phyloP scores from a whole-genome alignment of 345 rosid species.

The Raphanus raphanistrum region DNA sequence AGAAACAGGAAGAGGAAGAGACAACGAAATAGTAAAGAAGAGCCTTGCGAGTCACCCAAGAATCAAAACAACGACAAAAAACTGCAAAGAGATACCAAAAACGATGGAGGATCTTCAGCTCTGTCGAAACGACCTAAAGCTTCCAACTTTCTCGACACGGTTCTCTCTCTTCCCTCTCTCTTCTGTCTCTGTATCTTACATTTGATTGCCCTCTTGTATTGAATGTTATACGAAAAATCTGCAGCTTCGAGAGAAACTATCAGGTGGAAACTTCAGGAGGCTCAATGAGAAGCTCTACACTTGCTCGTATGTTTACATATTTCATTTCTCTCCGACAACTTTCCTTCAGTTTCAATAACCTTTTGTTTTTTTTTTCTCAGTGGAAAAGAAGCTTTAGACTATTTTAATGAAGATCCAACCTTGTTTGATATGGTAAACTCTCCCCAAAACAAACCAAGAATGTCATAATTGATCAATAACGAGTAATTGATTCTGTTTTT shows the following conservation, averaged over 20 bases:
- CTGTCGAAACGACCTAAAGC: slow-evolving; percentile 41
- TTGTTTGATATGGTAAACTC: slow-evolving; percentile 74
- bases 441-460: background rate
- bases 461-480: background rate
- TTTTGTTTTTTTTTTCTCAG: slow-evolving; percentile 36
- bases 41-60: slow-evolving; percentile 3
- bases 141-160: slow-evolving; percentile 58
- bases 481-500: background rate
- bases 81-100: slow-evolving; percentile 17
- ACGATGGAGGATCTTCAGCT: slow-evolving; percentile 19
- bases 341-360: background rate
- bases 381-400: slow-evolving; percentile 78
- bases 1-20: slow-evolving; percentile 58
- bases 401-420: slow-evolving; percentile 75
- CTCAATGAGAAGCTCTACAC: slow-evolving; percentile 90
- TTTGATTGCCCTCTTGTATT: background rate
- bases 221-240: background rate
- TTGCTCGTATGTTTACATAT: slow-evolving; percentile 56
- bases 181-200: background rate
- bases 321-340: background rate
- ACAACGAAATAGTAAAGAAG: slow-evolving; percentile 34
- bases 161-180: slow-evolving; percentile 19
- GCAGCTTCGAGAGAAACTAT: slow-evolving; percentile 67
- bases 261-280: slow-evolving; percentile 91
- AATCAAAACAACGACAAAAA: slow-evolving; percentile 28